Base-by-base conservation (phyloP, 805 yeast genomes). In the Metschnikowia cubensis region DNA sequence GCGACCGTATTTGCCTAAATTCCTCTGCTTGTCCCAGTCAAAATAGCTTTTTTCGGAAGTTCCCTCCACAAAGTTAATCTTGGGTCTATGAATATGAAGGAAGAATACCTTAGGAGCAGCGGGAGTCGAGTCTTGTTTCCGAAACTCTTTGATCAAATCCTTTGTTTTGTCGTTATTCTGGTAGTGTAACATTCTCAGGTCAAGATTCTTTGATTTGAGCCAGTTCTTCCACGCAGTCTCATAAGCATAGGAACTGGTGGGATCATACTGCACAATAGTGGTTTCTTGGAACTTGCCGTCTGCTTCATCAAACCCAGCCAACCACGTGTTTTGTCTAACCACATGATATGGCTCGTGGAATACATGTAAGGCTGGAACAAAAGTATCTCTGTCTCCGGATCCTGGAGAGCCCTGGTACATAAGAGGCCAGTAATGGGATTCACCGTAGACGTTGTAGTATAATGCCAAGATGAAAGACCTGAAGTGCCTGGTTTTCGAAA, bases 351-450 rank as follows among this genome's bases (percentile, higher is more conserved):
- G 61, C 49, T 70, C 68, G 35, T 66, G 52, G 50, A 70, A 62
- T 6, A 65, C 67, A 45, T 65, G 66, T 42, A 73, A 68, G 3
- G 74, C 74, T 10, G 74, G 71, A 8, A 67, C 62, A 49, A 66
- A 64, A 2, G 73, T 68, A 38, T 70, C 75, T 36, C 70, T 59
- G 50, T 70, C 74, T 17, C 72, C 72, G 3, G 49, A 56, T 1
- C 70, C 72, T 5, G 63, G 63, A 6, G 65, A 62, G 17, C 73
- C 73, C 56, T 69, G 75, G 52, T 63, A 70, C 7, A 70, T 47
- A 44, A 70, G 56, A 15, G 57, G 50, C 51, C 67, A 67, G 55
- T 63, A 69, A 48, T 58, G 59, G 1, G 53, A 47, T 1, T 60
- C 58, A 0, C 71, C 70, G 48, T 64, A 59, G 7, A 66, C 49